Evolutionary conservation across 352 stramenopile genomes (phyloP), one percentile per base, ranked within the genome.

Genomic region (Thraustotheca clavata): DNA sequence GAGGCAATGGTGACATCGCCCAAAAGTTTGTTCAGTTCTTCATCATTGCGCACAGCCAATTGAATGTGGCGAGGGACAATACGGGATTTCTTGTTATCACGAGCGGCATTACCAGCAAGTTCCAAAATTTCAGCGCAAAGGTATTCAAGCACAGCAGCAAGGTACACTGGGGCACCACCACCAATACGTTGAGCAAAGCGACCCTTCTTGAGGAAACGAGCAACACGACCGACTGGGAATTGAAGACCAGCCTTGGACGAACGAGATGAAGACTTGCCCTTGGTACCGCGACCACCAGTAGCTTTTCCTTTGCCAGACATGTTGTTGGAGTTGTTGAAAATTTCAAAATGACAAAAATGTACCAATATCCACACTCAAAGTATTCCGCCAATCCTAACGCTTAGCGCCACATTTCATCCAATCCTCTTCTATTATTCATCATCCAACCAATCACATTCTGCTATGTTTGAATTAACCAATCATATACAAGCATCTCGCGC

Each of bases 41-140:
- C 92, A 73, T 98, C 91, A 59, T 82, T 82, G 61, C 76, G 92
- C 6, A 98, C 86, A 38, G 94, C 92, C 60, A 98, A 81, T 78
- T 97, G 95, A 59, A 98, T 96, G 83, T 98, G 94, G 62, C 94
- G 89, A 24, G 95, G 94, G 47, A 98, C 90, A 72, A 98, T 98
- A 72, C 94, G 84, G 57, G 77, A 87, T 87, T 98, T 98, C 86
- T 98, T 98, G 86, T 97, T 95, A 71, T 97, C 86, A 66, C 89
- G 77, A 35, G 89, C 92, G 67, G 90, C 90, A 70, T 98, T 96
- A 33, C 88, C 89, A 20, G 88, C 88, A 31, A 97, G 73, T 67
- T 97, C 89, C 41, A 96, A 76, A 66, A 98, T 94, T 68, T 97
- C 88, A 31, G 86, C 88, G 48, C 76, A 90, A 27, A 95, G 73